Evolutionary conservation across 139 green algal genomes (phyloP).

Genomic region (Micractinium conductrix): DNA sequence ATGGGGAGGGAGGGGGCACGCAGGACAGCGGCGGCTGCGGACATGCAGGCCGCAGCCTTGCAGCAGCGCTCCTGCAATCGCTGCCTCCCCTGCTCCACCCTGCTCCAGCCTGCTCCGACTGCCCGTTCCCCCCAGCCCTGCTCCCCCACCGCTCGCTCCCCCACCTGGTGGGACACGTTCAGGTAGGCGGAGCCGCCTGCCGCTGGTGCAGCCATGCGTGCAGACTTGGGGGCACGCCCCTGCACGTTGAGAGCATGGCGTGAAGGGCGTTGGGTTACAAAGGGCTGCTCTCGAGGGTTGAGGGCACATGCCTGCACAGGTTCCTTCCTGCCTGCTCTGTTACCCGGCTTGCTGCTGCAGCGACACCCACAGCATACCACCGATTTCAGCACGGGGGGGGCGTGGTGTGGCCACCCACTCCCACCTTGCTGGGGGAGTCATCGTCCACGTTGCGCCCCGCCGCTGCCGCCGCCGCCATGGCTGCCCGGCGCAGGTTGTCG

Average conservation of each 20-base stretch:
- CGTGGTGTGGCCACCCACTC: no score
- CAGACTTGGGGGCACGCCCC: no score
- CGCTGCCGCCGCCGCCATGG: constrained; percentile 3
- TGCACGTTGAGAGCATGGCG: no score
- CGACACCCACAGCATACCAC: no score
- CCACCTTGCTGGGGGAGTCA: constrained; percentile 66
- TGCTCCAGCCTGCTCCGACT: background rate
- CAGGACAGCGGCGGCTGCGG: background rate
- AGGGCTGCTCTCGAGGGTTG: no score
- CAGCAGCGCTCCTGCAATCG: background rate
- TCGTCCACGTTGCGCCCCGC: constrained; percentile 61
- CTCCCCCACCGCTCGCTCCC: background rate
- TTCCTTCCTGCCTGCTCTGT: no score
- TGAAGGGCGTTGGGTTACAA: no score
- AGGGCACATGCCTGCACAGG: no score
- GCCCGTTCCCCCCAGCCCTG: no score
- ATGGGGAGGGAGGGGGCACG: background rate
- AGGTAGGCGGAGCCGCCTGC: constrained; percentile 34
- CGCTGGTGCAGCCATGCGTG: background rate
- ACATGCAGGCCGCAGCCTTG: background rate
- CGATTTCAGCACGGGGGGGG: no score
- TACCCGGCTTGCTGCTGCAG: no score
- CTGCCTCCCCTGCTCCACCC: background rate
- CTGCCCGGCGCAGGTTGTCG: constrained; percentile 9
- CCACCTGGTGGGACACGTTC: constrained; percentile 48